Evolutionary conservation across 805 yeast genomes (phyloP).

Genomic region (Priceomyces castillae): DNA sequence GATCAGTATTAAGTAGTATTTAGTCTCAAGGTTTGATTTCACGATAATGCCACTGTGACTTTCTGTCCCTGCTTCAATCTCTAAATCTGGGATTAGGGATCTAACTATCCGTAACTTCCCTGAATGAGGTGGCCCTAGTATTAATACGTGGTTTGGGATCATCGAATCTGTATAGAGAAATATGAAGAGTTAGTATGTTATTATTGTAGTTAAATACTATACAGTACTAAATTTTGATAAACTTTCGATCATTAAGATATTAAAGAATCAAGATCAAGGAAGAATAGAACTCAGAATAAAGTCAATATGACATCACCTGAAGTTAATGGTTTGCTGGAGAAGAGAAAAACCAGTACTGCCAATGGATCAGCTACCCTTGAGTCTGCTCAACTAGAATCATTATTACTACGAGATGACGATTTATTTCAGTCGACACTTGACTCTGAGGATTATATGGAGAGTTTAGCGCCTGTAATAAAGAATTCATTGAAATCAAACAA

Average conservation of each 20-base stretch:
- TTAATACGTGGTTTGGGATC: constrained; percentile 40
- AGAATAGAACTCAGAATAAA: not conserved
- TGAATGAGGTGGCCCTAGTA: constrained; percentile 43
- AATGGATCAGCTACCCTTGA: constrained; percentile 14
- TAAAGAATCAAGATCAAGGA: no score
- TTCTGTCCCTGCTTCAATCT: constrained; percentile 26
- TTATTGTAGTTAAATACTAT: not conserved
- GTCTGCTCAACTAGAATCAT: constrained; percentile 32
- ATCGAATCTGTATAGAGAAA: constrained; percentile 6
- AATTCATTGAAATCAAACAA: constrained; percentile 55
- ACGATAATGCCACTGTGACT: constrained; percentile 35
- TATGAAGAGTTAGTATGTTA: no score
- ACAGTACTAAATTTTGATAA: not conserved
- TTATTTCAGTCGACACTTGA: constrained; percentile 45
- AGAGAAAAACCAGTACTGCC: constrained; percentile 3
- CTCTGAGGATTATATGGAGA: constrained; percentile 73
- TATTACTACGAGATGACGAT: constrained; percentile 40
- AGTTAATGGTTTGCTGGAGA: constrained; percentile 6
- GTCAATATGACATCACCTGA: constrained; percentile 10
- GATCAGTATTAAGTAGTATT: constrained; percentile 29
- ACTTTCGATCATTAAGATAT: no score
- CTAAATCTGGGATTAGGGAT: constrained; percentile 24
- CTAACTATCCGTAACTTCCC: constrained; percentile 37
- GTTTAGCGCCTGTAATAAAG: constrained; percentile 71
- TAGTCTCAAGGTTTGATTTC: constrained; percentile 24